Conservation (phyloP, 2,329 filamentous ascomycete species). For the Juglanconis sp. region DNA sequence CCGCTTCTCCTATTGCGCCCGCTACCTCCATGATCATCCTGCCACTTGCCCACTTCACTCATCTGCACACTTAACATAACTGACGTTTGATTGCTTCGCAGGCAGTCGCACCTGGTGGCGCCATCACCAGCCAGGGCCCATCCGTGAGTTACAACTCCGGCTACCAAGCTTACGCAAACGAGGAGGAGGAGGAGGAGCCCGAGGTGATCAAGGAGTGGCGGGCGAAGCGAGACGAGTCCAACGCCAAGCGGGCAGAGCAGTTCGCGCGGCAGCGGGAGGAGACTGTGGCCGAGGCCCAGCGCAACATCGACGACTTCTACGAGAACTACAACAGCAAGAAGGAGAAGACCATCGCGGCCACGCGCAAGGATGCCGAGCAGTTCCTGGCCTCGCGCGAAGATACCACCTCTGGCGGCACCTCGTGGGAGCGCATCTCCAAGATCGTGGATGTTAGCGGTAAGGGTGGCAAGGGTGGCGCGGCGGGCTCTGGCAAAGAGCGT, state of each 20-base stretch:
- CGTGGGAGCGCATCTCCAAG: slow-evolving; percentile 98
- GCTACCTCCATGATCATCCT: background rate
- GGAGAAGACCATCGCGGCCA: slow-evolving; percentile 87
- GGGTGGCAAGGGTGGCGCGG: slow-evolving; percentile 78
- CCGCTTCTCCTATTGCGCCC: background rate
- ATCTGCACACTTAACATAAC: background rate
- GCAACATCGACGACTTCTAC: slow-evolving; percentile 98
- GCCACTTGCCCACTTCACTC: background rate
- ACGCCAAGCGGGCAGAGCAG: slow-evolving; percentile 80
- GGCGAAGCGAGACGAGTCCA: slow-evolving; percentile 77
- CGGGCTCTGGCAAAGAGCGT: slow-evolving; percentile 89
- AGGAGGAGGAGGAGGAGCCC: slow-evolving; percentile 68
- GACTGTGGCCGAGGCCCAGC: slow-evolving; percentile 83
- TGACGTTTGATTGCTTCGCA: slow-evolving; percentile 30
- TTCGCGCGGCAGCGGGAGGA: slow-evolving; percentile 79
- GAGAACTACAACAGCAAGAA: slow-evolving; percentile 99
- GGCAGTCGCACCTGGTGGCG: slow-evolving; percentile 71
- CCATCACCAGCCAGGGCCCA: slow-evolving; percentile 66
- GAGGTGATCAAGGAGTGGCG: slow-evolving; percentile 91
- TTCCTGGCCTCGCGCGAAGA: slow-evolving; percentile 88
- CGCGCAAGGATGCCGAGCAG: slow-evolving; percentile 86
- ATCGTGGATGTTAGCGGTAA: slow-evolving; percentile 97
- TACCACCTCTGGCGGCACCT: slow-evolving; percentile 89
- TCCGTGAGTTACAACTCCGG: slow-evolving; percentile 62
- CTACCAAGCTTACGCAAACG: slow-evolving; percentile 51